Evolutionary conservation across 2,329 filamentous ascomycete genomes (phyloP).

Genomic region (Dothideomycetidae sp.): DNA sequence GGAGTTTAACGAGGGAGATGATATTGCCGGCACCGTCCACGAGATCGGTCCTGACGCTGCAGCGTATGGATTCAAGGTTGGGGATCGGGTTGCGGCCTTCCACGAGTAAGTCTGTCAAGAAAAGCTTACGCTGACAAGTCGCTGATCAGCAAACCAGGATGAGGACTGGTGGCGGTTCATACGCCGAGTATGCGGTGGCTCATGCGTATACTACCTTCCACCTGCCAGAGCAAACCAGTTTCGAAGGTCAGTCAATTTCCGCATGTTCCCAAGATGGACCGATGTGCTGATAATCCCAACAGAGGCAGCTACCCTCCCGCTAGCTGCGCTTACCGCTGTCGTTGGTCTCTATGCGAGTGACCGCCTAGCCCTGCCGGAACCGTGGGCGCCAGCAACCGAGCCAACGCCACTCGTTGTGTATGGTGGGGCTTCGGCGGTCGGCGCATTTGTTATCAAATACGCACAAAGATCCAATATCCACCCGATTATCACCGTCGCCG

Average conservation of each 20-base stretch:
- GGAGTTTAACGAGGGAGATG: constrained; percentile 20
- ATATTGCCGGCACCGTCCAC: constrained; percentile 33
- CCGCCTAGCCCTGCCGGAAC: constrained; percentile 29
- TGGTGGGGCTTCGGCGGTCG: constrained; percentile 28
- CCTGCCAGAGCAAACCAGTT: constrained; percentile 34
- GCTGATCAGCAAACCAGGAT: constrained; percentile 25
- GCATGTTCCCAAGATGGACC: too few species aligned
- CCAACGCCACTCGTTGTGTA: constrained; percentile 25
- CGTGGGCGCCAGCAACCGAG: constrained; percentile 24
- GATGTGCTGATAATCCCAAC: neutral
- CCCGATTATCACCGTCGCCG: constrained; percentile 30
- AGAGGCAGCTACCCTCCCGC: constrained; percentile 32
- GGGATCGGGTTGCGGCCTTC: constrained; percentile 44
- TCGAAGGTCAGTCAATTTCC: constrained; percentile 26
- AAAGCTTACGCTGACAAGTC: constrained; percentile 16
- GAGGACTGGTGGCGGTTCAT: constrained; percentile 37
- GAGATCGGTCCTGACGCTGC: constrained; percentile 40
- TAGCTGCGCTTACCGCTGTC: constrained; percentile 33
- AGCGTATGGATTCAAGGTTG: constrained; percentile 37
- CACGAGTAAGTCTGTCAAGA: constrained; percentile 29
- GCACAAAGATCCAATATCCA: constrained; percentile 27
- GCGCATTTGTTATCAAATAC: constrained; percentile 28
- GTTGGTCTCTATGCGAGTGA: constrained; percentile 28
- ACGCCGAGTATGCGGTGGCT: constrained; percentile 47
- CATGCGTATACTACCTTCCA: constrained; percentile 44